Conservation (phyloP, 2,329 filamentous ascomycete species). For the Colletotrichum australisinense region DNA sequence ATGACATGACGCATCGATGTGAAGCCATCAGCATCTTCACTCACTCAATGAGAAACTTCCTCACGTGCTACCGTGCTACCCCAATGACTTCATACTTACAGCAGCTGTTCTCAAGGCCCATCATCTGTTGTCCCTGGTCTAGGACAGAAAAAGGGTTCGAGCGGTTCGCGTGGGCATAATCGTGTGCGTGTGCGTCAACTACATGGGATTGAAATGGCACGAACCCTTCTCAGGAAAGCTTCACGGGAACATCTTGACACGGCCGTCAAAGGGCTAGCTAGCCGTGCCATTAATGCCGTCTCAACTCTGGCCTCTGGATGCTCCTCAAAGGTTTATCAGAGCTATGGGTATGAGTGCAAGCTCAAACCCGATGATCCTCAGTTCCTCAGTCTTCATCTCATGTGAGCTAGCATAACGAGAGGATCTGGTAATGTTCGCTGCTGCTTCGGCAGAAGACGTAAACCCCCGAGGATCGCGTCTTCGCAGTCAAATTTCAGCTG, state of each 20-base stretch:
- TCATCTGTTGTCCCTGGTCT: background rate
- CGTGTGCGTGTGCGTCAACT: background rate
- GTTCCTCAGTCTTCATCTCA: no score
- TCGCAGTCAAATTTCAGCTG: background rate
- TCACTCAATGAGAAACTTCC: background rate
- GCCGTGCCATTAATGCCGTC: constrained; percentile 13
- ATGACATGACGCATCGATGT: background rate
- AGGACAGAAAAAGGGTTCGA: background rate
- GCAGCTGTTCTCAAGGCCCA: background rate
- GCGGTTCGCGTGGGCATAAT: background rate
- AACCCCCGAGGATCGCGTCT: background rate
- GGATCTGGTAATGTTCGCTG: background rate
- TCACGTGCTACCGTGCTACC: background rate
- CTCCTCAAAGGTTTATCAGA: background rate
- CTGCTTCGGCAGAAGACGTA: background rate
- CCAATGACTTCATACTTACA: background rate
- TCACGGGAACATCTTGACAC: background rate
- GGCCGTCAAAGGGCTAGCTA: no score
- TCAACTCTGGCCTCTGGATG: background rate
- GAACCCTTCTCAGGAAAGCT: background rate
- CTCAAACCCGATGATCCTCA: background rate
- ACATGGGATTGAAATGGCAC: background rate
- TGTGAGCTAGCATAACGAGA: no score
- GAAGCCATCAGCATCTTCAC: background rate
- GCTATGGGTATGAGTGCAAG: background rate